Percentiles rank a stretch among this genome's conserved stretches.
Conservation (phyloP, 2,329 filamentous ascomycete genomes). For the Cercospora zeina region DNA sequence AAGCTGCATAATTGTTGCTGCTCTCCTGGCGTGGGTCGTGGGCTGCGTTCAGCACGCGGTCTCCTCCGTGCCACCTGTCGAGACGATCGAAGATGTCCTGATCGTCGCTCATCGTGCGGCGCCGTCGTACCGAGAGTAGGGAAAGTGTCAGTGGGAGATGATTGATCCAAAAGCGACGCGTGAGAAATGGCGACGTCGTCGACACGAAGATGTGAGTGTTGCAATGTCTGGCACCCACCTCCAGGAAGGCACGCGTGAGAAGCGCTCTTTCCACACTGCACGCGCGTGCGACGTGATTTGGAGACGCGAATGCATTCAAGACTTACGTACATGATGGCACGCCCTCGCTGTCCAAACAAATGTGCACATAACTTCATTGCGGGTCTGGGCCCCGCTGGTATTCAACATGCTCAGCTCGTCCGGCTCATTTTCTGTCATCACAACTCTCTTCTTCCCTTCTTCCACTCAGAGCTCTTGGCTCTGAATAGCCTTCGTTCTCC, state of each 20-base stretch:
- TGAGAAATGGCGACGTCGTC: neutral
- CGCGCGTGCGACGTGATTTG: neutral
- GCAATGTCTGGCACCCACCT: neutral
- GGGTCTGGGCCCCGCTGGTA: conserved; percentile 21
- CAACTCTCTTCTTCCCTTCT: conserved; percentile 43
- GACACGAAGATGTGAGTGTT: neutral
- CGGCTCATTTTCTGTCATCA: conserved; percentile 26
- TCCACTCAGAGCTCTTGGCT: conserved; percentile 34
- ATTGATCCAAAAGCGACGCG: neutral
- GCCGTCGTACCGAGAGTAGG: neutral
- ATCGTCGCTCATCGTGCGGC: conserved; percentile 24
- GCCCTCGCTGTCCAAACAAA: conserved; percentile 1
- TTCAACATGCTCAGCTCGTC: conserved; percentile 10
- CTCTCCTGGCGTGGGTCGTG: conserved; percentile 11
- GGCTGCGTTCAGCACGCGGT: conserved; percentile 16
- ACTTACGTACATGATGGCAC: conserved; percentile 3
- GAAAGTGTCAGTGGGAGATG: neutral
- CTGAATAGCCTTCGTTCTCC: conserved; percentile 43
- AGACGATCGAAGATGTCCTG: conserved; percentile 35
- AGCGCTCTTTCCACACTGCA: conserved; percentile 8
- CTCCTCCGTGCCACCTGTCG: conserved; percentile 32
- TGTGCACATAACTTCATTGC: conserved; percentile 17
- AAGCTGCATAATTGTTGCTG: conserved; percentile 15
- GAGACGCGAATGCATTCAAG: neutral
- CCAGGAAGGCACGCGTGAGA: conserved; percentile 18